These are phyloP conservation scores for Teunomyces cretensis DNA, from an alignment of 805 yeast species.

Conservation along the genomic window DNA sequence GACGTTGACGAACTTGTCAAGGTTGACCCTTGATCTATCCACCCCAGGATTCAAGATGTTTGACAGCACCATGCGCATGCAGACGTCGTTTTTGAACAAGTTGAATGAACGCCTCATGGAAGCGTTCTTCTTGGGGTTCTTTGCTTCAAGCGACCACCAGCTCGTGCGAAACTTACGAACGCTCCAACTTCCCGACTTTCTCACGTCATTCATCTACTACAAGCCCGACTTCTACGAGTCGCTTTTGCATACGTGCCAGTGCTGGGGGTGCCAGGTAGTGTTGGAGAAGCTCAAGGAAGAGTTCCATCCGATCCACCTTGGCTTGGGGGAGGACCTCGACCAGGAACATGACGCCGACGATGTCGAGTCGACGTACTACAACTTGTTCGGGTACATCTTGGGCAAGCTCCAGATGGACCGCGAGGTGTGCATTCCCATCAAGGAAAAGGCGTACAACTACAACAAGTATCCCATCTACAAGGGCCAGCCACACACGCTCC, in stretches of 20 bases:
- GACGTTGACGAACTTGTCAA: slow-evolving; percentile 20
- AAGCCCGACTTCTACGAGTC: slow-evolving; percentile 35
- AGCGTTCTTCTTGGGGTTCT: slow-evolving; percentile 32
- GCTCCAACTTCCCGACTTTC: slow-evolving; percentile 33
- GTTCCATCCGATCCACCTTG: slow-evolving; percentile 20
- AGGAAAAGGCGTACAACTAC: slow-evolving; percentile 22
- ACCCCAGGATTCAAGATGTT: slow-evolving; percentile 40
- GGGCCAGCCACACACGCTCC: slow-evolving; percentile 36
- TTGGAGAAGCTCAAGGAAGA: slow-evolving; percentile 19
- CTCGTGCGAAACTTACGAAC: slow-evolving; percentile 17
- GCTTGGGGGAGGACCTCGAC: too few relatives aligned
- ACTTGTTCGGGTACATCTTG: slow-evolving; percentile 30
- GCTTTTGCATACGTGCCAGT: slow-evolving; percentile 35
- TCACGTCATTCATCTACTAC: slow-evolving; percentile 37
- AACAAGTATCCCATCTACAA: slow-evolving; percentile 31
- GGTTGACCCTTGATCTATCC: slow-evolving; percentile 31
- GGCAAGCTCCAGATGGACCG: slow-evolving; percentile 36
- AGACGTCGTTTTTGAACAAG: slow-evolving; percentile 28
- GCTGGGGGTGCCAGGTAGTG: slow-evolving; percentile 35
- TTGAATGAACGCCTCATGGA: slow-evolving; percentile 35
- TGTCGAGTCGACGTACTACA: slow-evolving; percentile 27
- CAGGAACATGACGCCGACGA: slow-evolving; percentile 9
- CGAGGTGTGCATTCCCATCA: slow-evolving; percentile 36
- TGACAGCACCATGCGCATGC: slow-evolving; percentile 29
- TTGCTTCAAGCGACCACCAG: slow-evolving; percentile 8